These are phyloP conservation scores for Metarhizium robertsii DNA, from an alignment of 2,329 filamentous ascomycete genomes.

Conservation along the genomic window DNA sequence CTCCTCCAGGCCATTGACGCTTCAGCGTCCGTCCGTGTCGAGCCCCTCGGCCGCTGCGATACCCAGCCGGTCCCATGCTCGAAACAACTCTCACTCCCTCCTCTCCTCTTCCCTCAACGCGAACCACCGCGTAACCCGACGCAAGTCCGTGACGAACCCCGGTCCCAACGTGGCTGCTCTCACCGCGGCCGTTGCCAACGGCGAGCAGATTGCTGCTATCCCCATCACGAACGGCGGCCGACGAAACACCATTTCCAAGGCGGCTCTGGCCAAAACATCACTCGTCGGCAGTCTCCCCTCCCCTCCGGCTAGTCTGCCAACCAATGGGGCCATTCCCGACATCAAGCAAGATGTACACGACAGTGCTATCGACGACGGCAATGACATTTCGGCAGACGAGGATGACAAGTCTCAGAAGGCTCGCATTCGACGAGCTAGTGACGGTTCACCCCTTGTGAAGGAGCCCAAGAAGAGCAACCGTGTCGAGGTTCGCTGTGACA, in stretches of 20 bases:
- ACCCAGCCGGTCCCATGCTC: conserved; percentile 52
- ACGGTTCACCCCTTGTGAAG: conserved; percentile 75
- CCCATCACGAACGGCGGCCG: conserved; percentile 50
- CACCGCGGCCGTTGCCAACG: conserved; percentile 63
- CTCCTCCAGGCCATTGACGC: conserved; percentile 57
- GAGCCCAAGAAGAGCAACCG: conserved; percentile 76
- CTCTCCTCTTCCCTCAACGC: conserved; percentile 69
- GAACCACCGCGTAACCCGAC: conserved; percentile 77
- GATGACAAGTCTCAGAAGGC: conserved; percentile 38
- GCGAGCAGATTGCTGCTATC: conserved; percentile 45
- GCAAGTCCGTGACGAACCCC: conserved; percentile 83
- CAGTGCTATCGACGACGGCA: conserved; percentile 61
- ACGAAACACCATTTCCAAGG: conserved; percentile 62
- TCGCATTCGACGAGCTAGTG: conserved; percentile 60
- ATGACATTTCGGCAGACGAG: conserved; percentile 48
- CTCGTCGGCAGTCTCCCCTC: conserved; percentile 48
- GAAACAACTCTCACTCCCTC: conserved; percentile 74
- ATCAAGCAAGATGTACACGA: conserved; percentile 42
- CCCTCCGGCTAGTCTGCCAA: conserved; percentile 60
- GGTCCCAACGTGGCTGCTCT: conserved; percentile 65
- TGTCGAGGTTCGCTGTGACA: conserved; percentile 88
- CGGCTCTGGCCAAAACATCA: conserved; percentile 18
- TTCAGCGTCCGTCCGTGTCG: conserved; percentile 51
- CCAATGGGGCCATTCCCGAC: conserved; percentile 40
- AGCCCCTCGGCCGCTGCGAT: conserved; percentile 50